phyloP scores from a whole-genome alignment of 208 protist genomes.

The Endotrypanum monterogeii region DNA sequence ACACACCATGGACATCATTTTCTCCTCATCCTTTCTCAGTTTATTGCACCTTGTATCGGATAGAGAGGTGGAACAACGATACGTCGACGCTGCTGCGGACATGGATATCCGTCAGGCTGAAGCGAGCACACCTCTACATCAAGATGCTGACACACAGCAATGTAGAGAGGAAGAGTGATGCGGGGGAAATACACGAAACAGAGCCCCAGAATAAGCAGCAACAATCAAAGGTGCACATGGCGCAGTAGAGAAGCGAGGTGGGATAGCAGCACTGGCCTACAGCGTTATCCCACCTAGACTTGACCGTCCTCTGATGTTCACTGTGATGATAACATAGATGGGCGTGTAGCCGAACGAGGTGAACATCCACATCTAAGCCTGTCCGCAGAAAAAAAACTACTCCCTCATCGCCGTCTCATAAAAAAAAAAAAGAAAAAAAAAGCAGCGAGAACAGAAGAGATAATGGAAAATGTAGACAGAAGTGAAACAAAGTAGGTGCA shows the following conservation, averaged over 20 bases:
- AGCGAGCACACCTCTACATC: neutral
- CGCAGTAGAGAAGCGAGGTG: neutral
- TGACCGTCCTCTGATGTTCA: neutral
- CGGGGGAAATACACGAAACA: neutral
- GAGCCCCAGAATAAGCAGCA: too few species aligned
- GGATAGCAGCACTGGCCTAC: neutral
- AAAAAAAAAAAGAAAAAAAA: neutral
- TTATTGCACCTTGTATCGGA: neutral
- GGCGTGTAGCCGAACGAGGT: too few species aligned
- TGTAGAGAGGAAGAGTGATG: neutral
- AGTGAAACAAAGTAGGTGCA: neutral
- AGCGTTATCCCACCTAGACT: neutral
- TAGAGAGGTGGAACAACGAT: neutral
- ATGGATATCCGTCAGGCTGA: neutral
- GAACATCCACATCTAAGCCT: neutral
- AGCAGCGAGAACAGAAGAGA: neutral
- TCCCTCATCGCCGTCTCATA: neutral
- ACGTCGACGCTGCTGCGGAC: too few species aligned
- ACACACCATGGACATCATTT: neutral
- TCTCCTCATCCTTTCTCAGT: neutral
- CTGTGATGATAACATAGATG: too few species aligned
- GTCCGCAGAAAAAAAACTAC: neutral
- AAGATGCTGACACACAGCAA: neutral
- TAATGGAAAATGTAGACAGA: constrained; percentile 4
- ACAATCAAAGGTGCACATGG: neutral